Evolutionary conservation across 1,284 basidiomycete species (phyloP).

Genomic region (Apiotrichum siamense): DNA sequence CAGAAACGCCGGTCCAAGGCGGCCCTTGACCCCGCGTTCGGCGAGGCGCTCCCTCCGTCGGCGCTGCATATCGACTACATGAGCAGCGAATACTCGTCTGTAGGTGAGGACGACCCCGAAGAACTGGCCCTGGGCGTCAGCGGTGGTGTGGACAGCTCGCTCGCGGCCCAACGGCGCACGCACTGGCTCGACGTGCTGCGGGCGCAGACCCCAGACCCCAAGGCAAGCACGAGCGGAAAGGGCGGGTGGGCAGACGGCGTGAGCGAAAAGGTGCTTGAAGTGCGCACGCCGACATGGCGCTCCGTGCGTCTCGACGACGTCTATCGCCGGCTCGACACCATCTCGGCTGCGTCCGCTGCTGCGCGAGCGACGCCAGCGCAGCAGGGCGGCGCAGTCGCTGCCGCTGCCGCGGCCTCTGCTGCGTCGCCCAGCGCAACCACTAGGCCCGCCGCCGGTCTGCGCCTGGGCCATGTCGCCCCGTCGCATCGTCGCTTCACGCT

Average conservation of each 20-base stretch:
- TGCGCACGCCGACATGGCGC: constrained; percentile 49
- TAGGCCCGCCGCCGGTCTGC: constrained; percentile 1
- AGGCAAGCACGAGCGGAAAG: constrained; percentile 57
- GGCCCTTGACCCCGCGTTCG: constrained; percentile 23
- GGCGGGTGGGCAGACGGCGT: constrained; percentile 54
- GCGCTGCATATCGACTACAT: constrained; percentile 45
- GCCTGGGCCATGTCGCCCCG: constrained; percentile 32
- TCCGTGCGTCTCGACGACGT: constrained; percentile 33
- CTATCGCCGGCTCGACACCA: constrained; percentile 31
- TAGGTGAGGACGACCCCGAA: constrained; percentile 32
- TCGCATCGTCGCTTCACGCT: constrained; percentile 28
- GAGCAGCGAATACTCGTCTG: constrained; percentile 46
- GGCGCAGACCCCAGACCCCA: background rate
- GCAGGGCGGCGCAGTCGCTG: background rate
- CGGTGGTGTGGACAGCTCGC: background rate
- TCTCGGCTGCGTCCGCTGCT: constrained; percentile 20
- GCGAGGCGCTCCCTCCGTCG: constrained; percentile 20
- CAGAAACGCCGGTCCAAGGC: constrained; percentile 41
- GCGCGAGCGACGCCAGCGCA: constrained; percentile 18
- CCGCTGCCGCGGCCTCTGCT: background rate
- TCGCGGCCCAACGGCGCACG: background rate
- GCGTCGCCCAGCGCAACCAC: no score
- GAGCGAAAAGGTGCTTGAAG: constrained; percentile 67
- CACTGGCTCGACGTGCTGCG: constrained; percentile 12
- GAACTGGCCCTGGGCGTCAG: constrained; percentile 6